Evolutionary conservation across 331 rosid genomes (phyloP).

Genomic region (Dryas integrifolia): DNA sequence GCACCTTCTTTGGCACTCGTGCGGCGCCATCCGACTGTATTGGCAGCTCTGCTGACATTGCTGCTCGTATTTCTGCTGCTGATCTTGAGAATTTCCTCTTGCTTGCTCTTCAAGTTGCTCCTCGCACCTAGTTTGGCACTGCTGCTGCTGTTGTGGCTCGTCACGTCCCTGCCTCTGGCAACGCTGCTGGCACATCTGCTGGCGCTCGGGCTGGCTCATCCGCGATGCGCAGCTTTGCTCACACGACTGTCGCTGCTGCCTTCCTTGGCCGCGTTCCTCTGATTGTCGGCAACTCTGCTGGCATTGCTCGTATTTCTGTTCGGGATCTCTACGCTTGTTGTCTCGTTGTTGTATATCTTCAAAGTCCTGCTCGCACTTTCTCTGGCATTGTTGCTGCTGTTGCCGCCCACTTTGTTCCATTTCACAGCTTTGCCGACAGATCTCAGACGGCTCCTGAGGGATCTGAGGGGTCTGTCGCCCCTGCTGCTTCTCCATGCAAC

Average conservation of each 20-base stretch:
- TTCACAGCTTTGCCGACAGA: too few species aligned
- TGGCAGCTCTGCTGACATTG: constrained; percentile 11
- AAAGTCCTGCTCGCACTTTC: too few species aligned
- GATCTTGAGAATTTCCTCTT: too few species aligned
- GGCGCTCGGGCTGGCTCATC: neutral
- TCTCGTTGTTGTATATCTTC: too few species aligned
- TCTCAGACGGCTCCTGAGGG: neutral
- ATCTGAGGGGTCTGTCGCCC: too few species aligned
- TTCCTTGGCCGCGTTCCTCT: neutral
- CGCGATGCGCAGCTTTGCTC: neutral
- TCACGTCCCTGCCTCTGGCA: constrained; percentile 6
- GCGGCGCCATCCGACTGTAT: neutral
- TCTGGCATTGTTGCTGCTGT: too few species aligned
- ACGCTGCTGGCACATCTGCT: constrained; percentile 12
- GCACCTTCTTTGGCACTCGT: neutral
- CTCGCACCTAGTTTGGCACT: constrained; percentile 11
- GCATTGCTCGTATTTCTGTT: neutral
- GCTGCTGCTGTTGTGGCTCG: neutral
- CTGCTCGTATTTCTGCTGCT: neutral
- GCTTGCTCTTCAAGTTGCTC: neutral
- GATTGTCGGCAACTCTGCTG: constrained; percentile 10
- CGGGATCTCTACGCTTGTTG: too few species aligned
- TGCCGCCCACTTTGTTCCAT: too few species aligned
- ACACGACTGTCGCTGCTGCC: neutral
- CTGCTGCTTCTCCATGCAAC: too few species aligned